Conservation (phyloP, 768 basidiomycete genomes). For the Leccinum pellstonianum region DNA sequence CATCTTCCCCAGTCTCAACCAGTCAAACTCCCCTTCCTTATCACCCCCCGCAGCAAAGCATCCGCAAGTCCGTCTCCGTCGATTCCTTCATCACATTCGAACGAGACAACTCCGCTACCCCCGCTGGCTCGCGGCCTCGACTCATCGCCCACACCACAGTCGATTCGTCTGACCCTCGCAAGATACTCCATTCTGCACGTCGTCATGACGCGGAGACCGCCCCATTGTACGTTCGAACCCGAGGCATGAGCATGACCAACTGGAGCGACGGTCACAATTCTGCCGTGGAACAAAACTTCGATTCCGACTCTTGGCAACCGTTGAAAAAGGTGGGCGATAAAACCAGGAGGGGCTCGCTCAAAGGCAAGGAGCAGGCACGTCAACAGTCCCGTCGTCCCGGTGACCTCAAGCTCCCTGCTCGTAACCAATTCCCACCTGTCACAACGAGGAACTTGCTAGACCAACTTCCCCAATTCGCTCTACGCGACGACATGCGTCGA, state of each 20-base stretch:
- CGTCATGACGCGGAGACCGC: slow-evolving; percentile 25
- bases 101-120: slow-evolving; percentile 34
- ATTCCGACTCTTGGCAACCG: slow-evolving; percentile 53
- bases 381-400: slow-evolving; percentile 47
- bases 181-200: slow-evolving; percentile 28
- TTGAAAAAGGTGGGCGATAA: slow-evolving; percentile 41
- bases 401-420: slow-evolving; percentile 61
- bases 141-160: slow-evolving; percentile 36
- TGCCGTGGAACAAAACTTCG: slow-evolving; percentile 44
- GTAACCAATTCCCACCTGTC: slow-evolving; percentile 43
- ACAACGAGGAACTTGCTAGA: slow-evolving; percentile 31
- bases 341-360: slow-evolving; percentile 48
- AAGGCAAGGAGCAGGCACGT: slow-evolving; percentile 43
- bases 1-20: slow-evolving; percentile 35
- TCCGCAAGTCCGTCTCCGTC: slow-evolving; percentile 75
- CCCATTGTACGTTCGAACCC: slow-evolving; percentile 44
- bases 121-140: slow-evolving; percentile 38
- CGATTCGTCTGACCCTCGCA: slow-evolving; percentile 34
- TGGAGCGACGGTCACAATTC: slow-evolving; percentile 42
- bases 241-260: slow-evolving; percentile 56
- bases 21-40: slow-evolving; percentile 11
- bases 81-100: slow-evolving; percentile 65
- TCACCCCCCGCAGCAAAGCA: slow-evolving; percentile 30
- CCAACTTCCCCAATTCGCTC: slow-evolving; percentile 36
- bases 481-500: slow-evolving; percentile 39